These are phyloP conservation scores for Mucor lusitanicus DNA, from an alignment of 371 early-diverging fungal genomes.

Conservation along the genomic window DNA sequence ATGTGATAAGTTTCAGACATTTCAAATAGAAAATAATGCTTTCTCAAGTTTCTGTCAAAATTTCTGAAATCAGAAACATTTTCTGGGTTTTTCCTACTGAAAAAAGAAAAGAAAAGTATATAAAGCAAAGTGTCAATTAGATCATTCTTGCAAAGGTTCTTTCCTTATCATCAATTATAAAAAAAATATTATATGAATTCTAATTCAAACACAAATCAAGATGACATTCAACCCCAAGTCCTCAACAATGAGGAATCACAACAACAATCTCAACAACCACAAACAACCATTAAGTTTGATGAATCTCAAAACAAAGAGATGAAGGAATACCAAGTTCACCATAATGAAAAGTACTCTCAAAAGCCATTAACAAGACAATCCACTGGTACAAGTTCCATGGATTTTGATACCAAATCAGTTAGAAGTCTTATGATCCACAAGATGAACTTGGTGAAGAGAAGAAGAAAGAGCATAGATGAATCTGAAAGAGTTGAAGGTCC, in stretches of 20 bases:
- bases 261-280: neutral
- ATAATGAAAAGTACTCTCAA: conserved; percentile 32
- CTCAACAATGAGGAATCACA: neutral
- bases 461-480: conserved; percentile 18
- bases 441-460: conserved; percentile 38
- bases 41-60: conserved; percentile 14
- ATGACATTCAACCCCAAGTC: neutral
- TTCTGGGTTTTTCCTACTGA: neutral
- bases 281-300: conserved; percentile 19
- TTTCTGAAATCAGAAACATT: conserved; percentile 1
- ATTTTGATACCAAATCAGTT: conserved; percentile 44
- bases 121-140: neutral
- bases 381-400: conserved; percentile 25
- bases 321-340: conserved; percentile 22
- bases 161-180: neutral
- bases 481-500: conserved; percentile 39
- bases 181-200: neutral
- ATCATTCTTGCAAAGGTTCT: neutral
- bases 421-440: conserved; percentile 39
- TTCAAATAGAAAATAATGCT: neutral
- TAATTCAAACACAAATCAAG: neutral
- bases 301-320: conserved; percentile 23
- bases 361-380: conserved; percentile 35
- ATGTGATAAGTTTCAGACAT: neutral
- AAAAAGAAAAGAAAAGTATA: neutral